A percentile compares a stretch with the other conserved stretches of the same genome.
phyloP scores from a whole-genome alignment of 1,284 basidiomycete species.

The Pisolithus thermaeus region DNA sequence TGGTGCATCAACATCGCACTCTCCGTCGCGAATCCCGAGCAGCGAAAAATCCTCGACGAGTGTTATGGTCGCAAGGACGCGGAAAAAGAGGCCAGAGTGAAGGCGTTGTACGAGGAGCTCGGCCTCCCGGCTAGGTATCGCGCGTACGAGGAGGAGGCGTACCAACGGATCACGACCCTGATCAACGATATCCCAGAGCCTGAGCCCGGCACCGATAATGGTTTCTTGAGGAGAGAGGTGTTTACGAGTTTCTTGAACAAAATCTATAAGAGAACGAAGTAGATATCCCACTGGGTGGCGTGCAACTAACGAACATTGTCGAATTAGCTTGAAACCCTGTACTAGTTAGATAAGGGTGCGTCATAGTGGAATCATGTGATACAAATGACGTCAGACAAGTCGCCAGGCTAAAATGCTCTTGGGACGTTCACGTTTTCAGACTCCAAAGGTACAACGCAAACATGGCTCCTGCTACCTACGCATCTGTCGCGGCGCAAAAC shows the following conservation, averaged over 20 bases:
- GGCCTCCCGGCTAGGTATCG: conserved; percentile 56
- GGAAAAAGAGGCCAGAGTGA: conserved; percentile 52
- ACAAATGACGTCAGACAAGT: too few species aligned
- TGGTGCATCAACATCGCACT: conserved; percentile 96
- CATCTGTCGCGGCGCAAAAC: conserved; percentile 54
- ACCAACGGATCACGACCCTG: conserved; percentile 50
- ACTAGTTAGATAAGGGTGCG: too few species aligned
- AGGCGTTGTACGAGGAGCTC: conserved; percentile 63
- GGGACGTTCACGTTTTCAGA: too few species aligned
- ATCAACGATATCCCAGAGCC: conserved; percentile 57
- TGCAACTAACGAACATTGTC: too few species aligned
- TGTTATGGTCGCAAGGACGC: conserved; percentile 86
- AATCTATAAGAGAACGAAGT: conserved; percentile 36
- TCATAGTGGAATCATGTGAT: too few species aligned
- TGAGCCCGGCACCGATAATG: conserved; percentile 23
- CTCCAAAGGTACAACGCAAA: conserved; percentile 1
- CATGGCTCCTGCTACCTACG: conserved; percentile 69
- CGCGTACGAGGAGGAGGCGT: conserved; percentile 63
- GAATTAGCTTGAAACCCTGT: too few species aligned
- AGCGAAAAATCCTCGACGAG: conserved; percentile 56
- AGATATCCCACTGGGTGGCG: neutral
- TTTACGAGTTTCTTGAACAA: conserved; percentile 72
- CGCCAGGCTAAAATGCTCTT: too few species aligned
- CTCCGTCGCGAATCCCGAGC: conserved; percentile 47
- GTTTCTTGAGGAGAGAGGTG: conserved; percentile 59